Evolutionary conservation across 345 rosid genomes (phyloP).

Genomic region (Citrus reticulata): DNA sequence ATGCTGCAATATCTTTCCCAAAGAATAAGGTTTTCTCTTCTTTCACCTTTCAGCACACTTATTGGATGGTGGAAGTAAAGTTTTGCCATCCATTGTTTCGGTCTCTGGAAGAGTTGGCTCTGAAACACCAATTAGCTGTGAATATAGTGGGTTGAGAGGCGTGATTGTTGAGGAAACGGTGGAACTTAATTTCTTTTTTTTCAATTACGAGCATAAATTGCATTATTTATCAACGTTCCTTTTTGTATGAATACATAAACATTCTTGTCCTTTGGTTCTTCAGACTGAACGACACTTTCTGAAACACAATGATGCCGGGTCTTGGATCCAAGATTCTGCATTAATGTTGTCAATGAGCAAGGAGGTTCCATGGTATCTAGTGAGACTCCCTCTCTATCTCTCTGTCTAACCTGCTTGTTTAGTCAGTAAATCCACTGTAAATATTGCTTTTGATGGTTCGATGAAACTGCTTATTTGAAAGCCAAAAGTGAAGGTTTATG

Average conservation of each 20-base stretch:
- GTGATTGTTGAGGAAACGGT: conserved; percentile 85
- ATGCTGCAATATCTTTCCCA: background rate
- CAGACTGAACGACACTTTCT: conserved; percentile 93
- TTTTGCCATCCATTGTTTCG: conserved; percentile 65
- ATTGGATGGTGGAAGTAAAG: conserved; percentile 69
- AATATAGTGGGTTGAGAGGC: conserved; percentile 73
- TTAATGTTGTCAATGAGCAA: conserved; percentile 87
- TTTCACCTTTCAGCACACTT: conserved; percentile 59
- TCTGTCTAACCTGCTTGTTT: background rate
- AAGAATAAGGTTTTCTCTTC: conserved; percentile 6
- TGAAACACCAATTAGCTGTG: conserved; percentile 74
- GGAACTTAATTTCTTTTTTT: conserved; percentile 1
- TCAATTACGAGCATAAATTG: background rate
- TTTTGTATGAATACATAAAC: background rate
- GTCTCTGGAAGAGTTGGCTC: conserved; percentile 82
- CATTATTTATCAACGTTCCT: background rate
- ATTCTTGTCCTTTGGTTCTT: background rate
- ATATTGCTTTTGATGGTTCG: conserved; percentile 2
- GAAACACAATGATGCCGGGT: conserved; percentile 93
- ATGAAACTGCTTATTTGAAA: conserved; percentile 3
- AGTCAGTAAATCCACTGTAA: background rate
- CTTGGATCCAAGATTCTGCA: conserved; percentile 98
- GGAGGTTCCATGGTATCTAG: conserved; percentile 98
- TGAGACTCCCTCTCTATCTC: conserved; percentile 29
- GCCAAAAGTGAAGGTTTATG: background rate